A percentile compares a stretch with the other conserved stretches of the same genome.
phyloP scores from a whole-genome alignment of 371 early-diverging fungal species.

The Haplosporangium sp. region DNA sequence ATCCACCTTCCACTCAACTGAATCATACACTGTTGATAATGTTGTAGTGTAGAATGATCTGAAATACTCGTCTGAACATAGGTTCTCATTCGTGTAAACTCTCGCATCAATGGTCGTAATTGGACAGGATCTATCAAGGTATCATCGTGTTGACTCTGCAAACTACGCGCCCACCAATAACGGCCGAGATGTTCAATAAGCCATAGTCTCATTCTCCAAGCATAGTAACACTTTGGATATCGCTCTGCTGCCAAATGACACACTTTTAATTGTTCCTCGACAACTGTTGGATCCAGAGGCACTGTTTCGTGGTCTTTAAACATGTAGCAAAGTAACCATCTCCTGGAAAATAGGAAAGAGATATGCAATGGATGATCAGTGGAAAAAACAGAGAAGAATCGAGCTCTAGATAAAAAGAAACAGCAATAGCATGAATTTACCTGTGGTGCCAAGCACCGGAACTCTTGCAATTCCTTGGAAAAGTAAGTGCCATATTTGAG shows the following conservation, averaged over 20 bases:
- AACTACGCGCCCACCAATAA: constrained; percentile 43
- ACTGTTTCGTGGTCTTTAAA: constrained; percentile 10
- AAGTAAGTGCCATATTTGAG: constrained; percentile 62
- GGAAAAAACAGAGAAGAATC: no score
- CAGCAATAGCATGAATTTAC: background rate
- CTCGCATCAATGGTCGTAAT: constrained; percentile 28
- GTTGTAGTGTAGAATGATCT: constrained; percentile 68
- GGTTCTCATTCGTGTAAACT: constrained; percentile 48
- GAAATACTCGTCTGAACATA: constrained; percentile 66
- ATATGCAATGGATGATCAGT: constrained; percentile 1
- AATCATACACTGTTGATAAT: constrained; percentile 61
- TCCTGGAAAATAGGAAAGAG: constrained; percentile 25
- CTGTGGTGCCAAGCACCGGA: constrained; percentile 69
- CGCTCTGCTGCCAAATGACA: constrained; percentile 57
- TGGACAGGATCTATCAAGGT: background rate
- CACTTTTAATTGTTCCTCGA: constrained; percentile 56
- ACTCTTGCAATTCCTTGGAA: constrained; percentile 68
- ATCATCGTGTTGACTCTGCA: background rate
- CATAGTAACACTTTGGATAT: constrained; percentile 68
- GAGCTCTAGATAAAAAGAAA: background rate
- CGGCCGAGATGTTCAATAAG: constrained; percentile 54
- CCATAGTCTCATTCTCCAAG: constrained; percentile 69
- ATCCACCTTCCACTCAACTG: constrained; percentile 43
- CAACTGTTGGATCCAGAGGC: constrained; percentile 15
- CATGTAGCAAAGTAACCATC: constrained; percentile 55